Evolutionary conservation across 768 basidiomycete species (phyloP), one percentile per base, ranked within the genome.

Genomic region (Dendrothele bispora): DNA sequence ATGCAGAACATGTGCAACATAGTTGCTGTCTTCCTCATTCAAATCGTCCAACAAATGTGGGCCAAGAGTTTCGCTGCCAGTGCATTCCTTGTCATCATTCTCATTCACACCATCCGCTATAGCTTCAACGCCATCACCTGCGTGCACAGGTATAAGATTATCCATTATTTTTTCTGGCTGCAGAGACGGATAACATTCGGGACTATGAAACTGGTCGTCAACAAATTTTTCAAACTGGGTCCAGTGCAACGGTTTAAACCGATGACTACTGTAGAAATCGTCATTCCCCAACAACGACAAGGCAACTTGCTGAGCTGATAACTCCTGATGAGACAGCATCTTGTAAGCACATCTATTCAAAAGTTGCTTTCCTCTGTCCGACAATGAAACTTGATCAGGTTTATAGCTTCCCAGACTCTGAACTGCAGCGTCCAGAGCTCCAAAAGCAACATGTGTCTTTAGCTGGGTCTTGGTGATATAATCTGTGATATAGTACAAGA

Each of bases 391-490:
- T 14, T 43, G 34, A 18, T 39, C 29, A 1, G 38, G 17, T n/a
- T 53, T 37, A 34, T 28, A 47, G 20, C 52, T 46, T 5, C 53
- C 57, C 8, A 65, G 25, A 14, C 52, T 55, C 15, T 42, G 39
- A 0, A 65, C 49, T 1, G 65, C 60, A 3, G 50, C 24, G 24
- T 65, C 58, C 2, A 69, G 43, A 1, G 71, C 67, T 0, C 69
- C 64, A 55, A 59, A 73, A 0, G 70, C 68, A 1, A 73, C 66
- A 54, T 78, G 70, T 0, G 65, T 51, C 30, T 73, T 72, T 8
- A 77, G 46, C 34, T 70, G 63, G 0, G 66, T 46, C 45, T 79
- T 79, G 1, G 74, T 69, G 15, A 78, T 75, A 42, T 79, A 78
- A 45, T 78, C 65, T 0, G 75, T 78, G 17, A 78, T 71, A 41